Conservation (phyloP, 305 asterid genomes). For the Rubia tinctorum region DNA sequence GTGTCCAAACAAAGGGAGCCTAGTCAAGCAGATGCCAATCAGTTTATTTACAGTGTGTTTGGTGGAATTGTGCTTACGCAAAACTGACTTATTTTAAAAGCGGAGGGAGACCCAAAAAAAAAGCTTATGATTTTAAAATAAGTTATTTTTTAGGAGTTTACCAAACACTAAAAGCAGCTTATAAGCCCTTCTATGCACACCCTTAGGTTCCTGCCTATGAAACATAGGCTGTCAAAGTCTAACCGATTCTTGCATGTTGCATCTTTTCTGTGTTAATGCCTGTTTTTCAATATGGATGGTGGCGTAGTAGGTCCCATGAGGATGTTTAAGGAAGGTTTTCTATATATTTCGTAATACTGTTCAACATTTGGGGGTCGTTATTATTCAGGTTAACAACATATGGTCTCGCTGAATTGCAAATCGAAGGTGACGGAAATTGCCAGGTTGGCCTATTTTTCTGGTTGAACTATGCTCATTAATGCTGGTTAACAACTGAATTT, state of each 20-base stretch:
- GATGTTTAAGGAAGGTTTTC: not conserved
- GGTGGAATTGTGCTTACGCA: too few species aligned
- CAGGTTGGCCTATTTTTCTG: conserved; percentile 57
- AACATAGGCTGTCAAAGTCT: not conserved
- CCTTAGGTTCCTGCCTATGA: not conserved
- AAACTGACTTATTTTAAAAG: not conserved
- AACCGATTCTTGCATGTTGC: not conserved
- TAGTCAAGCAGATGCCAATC: not conserved
- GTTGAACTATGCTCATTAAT: conserved; percentile 4
- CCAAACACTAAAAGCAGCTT: too few species aligned
- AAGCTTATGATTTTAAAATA: too few species aligned
- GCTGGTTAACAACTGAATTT: conserved; percentile 2
- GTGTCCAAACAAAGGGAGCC: not conserved
- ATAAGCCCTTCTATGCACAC: too few species aligned
- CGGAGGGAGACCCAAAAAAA: too few species aligned
- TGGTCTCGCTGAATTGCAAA: conserved; percentile 80
- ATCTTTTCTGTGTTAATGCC: not conserved
- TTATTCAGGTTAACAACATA: conserved; percentile 65
- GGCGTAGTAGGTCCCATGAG: not conserved
- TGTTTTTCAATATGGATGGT: not conserved
- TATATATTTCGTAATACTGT: conserved; percentile 1
- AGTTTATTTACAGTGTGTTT: not conserved
- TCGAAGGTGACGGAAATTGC: conserved; percentile 97
- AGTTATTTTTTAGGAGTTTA: too few species aligned
- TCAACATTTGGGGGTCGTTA: conserved; percentile 6